A percentile compares a stretch with the other conserved stretches of the same genome.
Conservation (phyloP, 225 moss, liverwort and hornwort genomes). For the Lunularia cruciata region DNA sequence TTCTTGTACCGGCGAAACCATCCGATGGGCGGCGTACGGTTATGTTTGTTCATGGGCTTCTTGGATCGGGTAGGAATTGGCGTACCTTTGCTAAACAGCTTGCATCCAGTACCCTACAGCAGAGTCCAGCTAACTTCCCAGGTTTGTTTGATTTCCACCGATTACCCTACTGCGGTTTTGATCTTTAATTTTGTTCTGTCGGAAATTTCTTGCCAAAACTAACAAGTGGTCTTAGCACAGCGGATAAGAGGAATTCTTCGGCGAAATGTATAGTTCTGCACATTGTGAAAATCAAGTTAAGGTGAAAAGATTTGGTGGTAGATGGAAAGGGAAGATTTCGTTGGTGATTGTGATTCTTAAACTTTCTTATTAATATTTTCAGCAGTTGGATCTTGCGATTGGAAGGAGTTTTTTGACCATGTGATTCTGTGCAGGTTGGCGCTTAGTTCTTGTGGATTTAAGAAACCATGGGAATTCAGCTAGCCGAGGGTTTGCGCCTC, state of each 20-base stretch:
- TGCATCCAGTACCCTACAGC: slow-evolving; percentile 50
- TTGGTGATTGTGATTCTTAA: too few relatives aligned
- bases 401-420: background rate
- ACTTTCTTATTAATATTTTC: background rate
- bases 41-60: slow-evolving; percentile 82
- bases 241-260: too few relatives aligned
- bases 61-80: slow-evolving; percentile 94
- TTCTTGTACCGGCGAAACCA: slow-evolving; percentile 52
- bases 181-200: too few relatives aligned
- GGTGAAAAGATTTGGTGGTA: background rate
- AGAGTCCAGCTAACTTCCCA: slow-evolving; percentile 48
- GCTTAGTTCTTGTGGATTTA: slow-evolving; percentile 82
- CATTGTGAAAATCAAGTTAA: too few relatives aligned
- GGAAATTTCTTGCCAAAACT: too few relatives aligned
- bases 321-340: too few relatives aligned
- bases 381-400: background rate
- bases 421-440: slow-evolving; percentile 60
- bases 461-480: slow-evolving; percentile 86
- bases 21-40: slow-evolving; percentile 59
- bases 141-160: too few relatives aligned
- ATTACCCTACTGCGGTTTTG: too few relatives aligned
- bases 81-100: slow-evolving; percentile 74
- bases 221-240: too few relatives aligned
- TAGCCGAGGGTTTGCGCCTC: slow-evolving; percentile 52
- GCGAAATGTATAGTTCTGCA: too few relatives aligned